Evolutionary conservation across 2,329 filamentous ascomycete genomes (phyloP), one percentile per base, ranked within the genome.

Genomic region (Botrytis cinerea): DNA sequence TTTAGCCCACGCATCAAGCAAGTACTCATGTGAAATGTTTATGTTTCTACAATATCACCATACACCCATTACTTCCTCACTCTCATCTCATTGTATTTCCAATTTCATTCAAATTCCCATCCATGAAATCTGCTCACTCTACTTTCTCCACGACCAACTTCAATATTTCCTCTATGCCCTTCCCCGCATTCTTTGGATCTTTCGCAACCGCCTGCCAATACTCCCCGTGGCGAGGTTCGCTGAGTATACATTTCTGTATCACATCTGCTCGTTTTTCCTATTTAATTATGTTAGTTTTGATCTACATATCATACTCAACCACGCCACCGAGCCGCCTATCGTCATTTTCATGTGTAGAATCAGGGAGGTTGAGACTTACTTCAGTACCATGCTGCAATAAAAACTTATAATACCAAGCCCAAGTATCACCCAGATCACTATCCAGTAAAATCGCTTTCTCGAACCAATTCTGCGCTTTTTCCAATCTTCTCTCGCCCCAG

Each of bases 361-460:
- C 2, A 54, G 48, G 25, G 48, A 16, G 12, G 48, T 54, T 16
- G 70, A 60, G 73, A 82, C 84, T 79, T 80, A 87, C 85, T 76
- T 94, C 91, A 8, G 94, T 98, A 16, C 96, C 97, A 83, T 99
- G 95, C 85, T 98, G 93, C 77, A 90, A 82, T 76, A 98, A 81
- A 82, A 98, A 99, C 82, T 95, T 95, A 83, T 94, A 96, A 83
- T 98, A 99, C 95, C 95, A 99, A 32, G 94, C 95, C 97, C 97
- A 99, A 18, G 91, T 93, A 84, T 99, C 97, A 69, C 96, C 96
- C 69, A 90, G 85, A 81, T 98, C 95, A 51, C 91, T 90, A 80
- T 99, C 94, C 20, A 96, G 85, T 71, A 97, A 87, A 73, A 98
- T 90, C 0, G 96, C 96, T 83, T 97, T 97, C 83, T 98, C 94